Evolutionary conservation across 805 yeast genomes (phyloP), one percentile per base, ranked within the genome.

Genomic region (Wickerhamiella bombiphila): DNA sequence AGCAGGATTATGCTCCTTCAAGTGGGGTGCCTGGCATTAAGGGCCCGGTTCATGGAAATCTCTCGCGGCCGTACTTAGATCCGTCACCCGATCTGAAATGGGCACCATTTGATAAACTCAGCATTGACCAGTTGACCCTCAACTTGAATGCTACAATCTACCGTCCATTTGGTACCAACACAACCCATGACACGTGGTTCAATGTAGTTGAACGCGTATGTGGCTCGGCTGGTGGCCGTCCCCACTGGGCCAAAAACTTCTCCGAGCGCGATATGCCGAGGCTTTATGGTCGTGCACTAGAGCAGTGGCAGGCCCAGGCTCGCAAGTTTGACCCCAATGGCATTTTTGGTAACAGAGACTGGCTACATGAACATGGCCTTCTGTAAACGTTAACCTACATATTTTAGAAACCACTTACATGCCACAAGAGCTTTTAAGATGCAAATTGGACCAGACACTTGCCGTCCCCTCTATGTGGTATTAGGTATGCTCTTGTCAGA

Each of bases 181-280:
- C 85, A 8, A 76, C 80, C 32, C 74, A 83, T 25, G 48, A 46
- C 32, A 68, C 72, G 47, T 88, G 96, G 95, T 88, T 70, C 59
- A 69, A 69, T 35, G 64, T 67, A n/a, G 88, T 88, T 57, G 98
- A 88, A 59, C 70, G 71, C 37, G 70, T 82, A 1, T 64, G 86
- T 66, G 68, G 66, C 36, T 74, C 72, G 20, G 85, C 79, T 21
- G 85, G 80, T 26, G 98, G 98, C 32, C 80, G 76, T 56, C 98
- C 98, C 2, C 98, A 88, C 58, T 88, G 98, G 98, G 98, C 98
- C 14, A 88, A 88, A 65, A 86, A 85, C 58, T 88, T 83, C 57
- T 64, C 80, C 40, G 93, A 94, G 1, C 61, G 61, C 9, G 53
- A 52, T 2, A 70, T 63, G 34, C 32, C 32, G 24, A 37, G 32